Base-by-base conservation (phyloP, 148 eudicot genomes). In the Dysphania ambrosioides region DNA sequence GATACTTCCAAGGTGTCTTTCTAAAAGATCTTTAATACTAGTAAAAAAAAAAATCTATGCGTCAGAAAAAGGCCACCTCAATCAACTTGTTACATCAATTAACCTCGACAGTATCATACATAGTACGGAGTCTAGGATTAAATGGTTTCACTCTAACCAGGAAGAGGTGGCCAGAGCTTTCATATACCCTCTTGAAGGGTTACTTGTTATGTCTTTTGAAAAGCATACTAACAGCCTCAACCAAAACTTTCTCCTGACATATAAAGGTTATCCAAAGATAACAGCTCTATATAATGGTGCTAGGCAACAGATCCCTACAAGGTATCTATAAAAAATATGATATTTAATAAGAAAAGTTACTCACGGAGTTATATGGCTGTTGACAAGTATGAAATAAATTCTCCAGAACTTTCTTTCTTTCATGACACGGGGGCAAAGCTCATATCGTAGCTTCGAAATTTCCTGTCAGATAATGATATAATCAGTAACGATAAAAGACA, bases 381-480 rank as follows among this genome's bases (percentile, higher is more conserved):
- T 87, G 55, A 91, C 98, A 71, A 95, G 85, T 66, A 90, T 86
- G 78, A 92, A 95, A 76, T 95, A 95, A 71, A 95, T 88, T 82
- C 96, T 90, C 98, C 97, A 92, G 77, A 95, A 95, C 85, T 88
- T 90, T 84, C 97, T 84, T 61, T 94, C 97, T 81, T 87, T 95
- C 97, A 95, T 95, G 69, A 83, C 73, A 34, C 97, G 93, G 31
- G 97, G 96, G 85, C 98, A 94, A 72, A 94, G 83, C 77, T 94
- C 90, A 72, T 94, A 94, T 71, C 97, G 89, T 56, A 95, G 83
- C 88, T 90, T 95, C 57, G 97, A 91, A 47, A 91, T 88, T 86
- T 91, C 98, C 98, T 88, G 96, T 82, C 71, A 86, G 79, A 19
- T 77, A 31, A 61, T 30, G 29, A 27, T 32, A 76, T 35, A 51